Evolutionary conservation across 2,329 filamentous ascomycete genomes (phyloP).

Genomic region (Fonsecaea multimorphosa): DNA sequence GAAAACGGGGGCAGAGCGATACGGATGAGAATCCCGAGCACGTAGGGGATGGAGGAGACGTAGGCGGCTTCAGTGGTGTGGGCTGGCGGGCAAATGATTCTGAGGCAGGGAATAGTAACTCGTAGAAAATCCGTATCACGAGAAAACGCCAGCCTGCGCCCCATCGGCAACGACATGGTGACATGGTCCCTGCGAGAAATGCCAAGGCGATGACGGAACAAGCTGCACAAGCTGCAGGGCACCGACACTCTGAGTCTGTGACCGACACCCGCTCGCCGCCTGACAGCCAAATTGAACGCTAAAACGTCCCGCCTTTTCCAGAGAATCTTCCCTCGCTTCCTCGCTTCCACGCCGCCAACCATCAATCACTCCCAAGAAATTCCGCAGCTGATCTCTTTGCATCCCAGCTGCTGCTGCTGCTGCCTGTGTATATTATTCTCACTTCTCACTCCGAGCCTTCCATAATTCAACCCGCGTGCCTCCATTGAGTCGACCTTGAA

Average conservation of each 20-base stretch:
- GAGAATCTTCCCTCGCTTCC: constrained; percentile 8
- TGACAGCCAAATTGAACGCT: background rate
- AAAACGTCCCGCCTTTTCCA: constrained; percentile 17
- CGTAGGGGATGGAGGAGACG: background rate
- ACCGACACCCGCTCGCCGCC: too few relatives aligned
- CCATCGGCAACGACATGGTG: background rate
- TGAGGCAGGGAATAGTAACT: background rate
- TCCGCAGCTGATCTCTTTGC: background rate
- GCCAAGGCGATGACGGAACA: constrained; percentile 21
- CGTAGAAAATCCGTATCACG: background rate
- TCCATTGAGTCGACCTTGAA: background rate
- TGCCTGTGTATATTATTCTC: constrained; percentile 23
- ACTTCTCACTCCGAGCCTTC: background rate
- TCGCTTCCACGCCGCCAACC: background rate
- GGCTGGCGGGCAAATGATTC: background rate
- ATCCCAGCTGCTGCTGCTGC: constrained; percentile 5
- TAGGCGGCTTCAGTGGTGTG: background rate
- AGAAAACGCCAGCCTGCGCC: background rate
- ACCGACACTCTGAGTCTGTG: too few relatives aligned
- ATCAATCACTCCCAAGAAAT: background rate
- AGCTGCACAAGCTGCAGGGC: constrained; percentile 6
- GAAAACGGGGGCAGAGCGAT: background rate
- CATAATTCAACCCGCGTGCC: background rate
- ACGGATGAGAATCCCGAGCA: background rate
- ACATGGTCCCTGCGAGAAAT: background rate